A percentile compares a stretch with the other conserved stretches of the same genome.
These are phyloP conservation scores for Geranium rotundifolium DNA, from an alignment of 345 rosid species.

Conservation along the genomic window DNA sequence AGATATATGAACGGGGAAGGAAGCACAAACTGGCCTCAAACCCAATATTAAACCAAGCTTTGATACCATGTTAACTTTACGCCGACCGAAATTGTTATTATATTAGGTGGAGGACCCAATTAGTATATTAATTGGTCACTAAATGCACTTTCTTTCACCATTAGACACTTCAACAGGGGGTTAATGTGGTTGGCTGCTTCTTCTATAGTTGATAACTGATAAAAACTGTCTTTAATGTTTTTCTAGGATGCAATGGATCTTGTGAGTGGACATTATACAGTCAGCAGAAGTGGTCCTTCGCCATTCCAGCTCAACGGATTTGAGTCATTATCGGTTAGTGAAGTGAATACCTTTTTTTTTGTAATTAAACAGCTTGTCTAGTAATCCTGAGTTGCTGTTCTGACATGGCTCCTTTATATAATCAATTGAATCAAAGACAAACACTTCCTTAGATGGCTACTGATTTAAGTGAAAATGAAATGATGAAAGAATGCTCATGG, in stretches of 20 bases:
- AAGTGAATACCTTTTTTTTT: conserved; percentile 3
- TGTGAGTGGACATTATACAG: conserved; percentile 68
- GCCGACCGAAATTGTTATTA: too few relatives aligned
- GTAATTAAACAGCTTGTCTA: background rate
- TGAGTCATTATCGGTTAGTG: conserved; percentile 62
- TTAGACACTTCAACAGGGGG: too few relatives aligned
- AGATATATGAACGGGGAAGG: too few relatives aligned
- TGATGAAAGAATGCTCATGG: background rate
- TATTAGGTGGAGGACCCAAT: too few relatives aligned
- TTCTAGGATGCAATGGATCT: conserved; percentile 92
- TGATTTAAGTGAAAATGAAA: background rate
- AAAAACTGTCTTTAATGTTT: conserved; percentile 1
- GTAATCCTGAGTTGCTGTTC: too few relatives aligned
- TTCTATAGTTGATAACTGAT: background rate
- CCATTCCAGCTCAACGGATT: conserved; percentile 63
- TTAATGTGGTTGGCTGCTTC: background rate
- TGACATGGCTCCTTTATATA: too few relatives aligned
- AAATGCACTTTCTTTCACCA: too few relatives aligned
- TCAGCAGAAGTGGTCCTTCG: conserved; percentile 55
- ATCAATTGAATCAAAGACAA: background rate
- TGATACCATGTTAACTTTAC: too few relatives aligned
- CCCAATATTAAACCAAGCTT: too few relatives aligned
- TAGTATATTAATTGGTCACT: too few relatives aligned
- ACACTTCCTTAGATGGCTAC: background rate
- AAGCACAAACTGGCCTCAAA: too few relatives aligned